A percentile compares a stretch with the other conserved stretches of the same genome.
These are phyloP conservation scores for Candida sp. DNA, from an alignment of 1,139 yeast genomes.

Conservation along the genomic window DNA sequence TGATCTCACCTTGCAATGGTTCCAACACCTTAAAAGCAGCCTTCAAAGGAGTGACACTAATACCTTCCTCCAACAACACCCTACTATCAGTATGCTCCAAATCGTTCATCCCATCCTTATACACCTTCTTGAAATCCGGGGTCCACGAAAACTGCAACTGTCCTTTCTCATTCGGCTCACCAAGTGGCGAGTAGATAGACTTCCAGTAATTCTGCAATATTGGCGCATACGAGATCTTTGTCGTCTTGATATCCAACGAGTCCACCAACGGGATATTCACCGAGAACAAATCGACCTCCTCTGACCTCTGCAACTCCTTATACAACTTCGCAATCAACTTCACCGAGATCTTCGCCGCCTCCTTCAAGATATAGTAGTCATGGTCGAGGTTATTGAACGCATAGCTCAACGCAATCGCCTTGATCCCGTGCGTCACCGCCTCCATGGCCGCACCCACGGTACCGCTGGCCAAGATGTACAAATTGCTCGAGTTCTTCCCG, in stretches of 20 bases:
- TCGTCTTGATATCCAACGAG: constrained; percentile 48
- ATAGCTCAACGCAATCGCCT: constrained; percentile 81
- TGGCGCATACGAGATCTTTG: constrained; percentile 75
- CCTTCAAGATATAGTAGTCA: constrained; percentile 54
- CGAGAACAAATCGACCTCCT: constrained; percentile 72
- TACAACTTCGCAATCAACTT: constrained; percentile 63
- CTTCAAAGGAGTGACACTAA: constrained; percentile 82
- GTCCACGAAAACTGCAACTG: constrained; percentile 66
- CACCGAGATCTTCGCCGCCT: constrained; percentile 74
- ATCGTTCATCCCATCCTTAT: constrained; percentile 58
- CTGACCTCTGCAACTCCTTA: constrained; percentile 53
- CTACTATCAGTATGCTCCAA: constrained; percentile 60
- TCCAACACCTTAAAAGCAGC: constrained; percentile 69
- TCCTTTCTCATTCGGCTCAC: constrained; percentile 25
- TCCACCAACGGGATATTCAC: constrained; percentile 79
- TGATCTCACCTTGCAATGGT: constrained; percentile 62
- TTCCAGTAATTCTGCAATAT: constrained; percentile 83
- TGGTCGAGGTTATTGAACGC: constrained; percentile 68
- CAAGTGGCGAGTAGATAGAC: constrained; percentile 48
- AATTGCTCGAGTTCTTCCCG: constrained; percentile 91
- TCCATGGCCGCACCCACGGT: constrained; percentile 99
- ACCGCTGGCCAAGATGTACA: constrained; percentile 92
- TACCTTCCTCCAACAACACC: constrained; percentile 53
- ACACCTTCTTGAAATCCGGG: constrained; percentile 80
- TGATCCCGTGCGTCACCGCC: constrained; percentile 79